phyloP scores from a whole-genome alignment of 2,329 filamentous ascomycete species.

The Calonectria hawksworthii region DNA sequence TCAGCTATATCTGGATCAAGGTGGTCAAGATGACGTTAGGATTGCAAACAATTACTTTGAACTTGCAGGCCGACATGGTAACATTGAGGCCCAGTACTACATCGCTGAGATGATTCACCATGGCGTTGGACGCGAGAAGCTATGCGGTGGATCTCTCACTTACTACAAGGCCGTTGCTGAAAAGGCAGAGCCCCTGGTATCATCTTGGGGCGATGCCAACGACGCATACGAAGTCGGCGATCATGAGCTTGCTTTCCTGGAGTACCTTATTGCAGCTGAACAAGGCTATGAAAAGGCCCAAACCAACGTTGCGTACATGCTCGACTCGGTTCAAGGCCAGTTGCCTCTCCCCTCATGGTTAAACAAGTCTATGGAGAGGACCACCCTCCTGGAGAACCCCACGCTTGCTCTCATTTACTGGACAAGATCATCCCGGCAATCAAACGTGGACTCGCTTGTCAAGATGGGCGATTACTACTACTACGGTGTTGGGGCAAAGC shows the following conservation, averaged over 20 bases:
- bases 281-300: constrained; percentile 93
- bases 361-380: constrained; percentile 54
- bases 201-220: constrained; percentile 87
- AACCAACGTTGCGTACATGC: constrained; percentile 88
- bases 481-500: constrained; percentile 79
- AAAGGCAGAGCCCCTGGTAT: constrained; percentile 79
- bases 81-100: constrained; percentile 93
- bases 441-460: constrained; percentile 92
- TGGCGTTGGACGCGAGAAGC: constrained; percentile 83
- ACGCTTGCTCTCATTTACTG: constrained; percentile 88
- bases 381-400: constrained; percentile 64
- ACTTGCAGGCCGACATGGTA: constrained; percentile 83
- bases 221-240: constrained; percentile 85
- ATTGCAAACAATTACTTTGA: constrained; percentile 91
- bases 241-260: constrained; percentile 82
- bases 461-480: constrained; percentile 99
- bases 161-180: constrained; percentile 89
- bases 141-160: constrained; percentile 80
- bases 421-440: constrained; percentile 93
- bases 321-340: constrained; percentile 78
- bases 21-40: constrained; percentile 75
- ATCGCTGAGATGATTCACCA: constrained; percentile 88
- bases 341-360: constrained; percentile 58
- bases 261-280: constrained; percentile 89
- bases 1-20: constrained; percentile 88